Evolutionary conservation across 225 moss, liverwort and hornwort genomes (phyloP), one percentile per base, ranked within the genome.

Genomic region (Ulota crispa): DNA sequence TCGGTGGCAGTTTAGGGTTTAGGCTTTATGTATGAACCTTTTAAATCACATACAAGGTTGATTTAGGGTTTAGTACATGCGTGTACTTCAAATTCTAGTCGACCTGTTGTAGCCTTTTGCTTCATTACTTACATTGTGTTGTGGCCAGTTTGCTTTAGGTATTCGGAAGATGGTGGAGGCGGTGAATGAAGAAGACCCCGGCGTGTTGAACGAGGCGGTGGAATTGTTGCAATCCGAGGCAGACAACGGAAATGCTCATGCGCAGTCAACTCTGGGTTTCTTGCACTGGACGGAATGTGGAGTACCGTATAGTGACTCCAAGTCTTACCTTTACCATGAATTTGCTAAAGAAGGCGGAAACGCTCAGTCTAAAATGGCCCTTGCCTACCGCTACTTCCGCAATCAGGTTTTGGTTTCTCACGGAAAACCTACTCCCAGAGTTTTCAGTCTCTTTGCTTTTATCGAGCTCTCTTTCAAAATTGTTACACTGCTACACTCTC

Each of bases 311-410:
- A 91, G 92, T 70, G 93, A 95, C 76, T 76, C 91, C 2, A 94
- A 83, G 82, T 89, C 95, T 15, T 89, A 87, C 80, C 88, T 97
- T n/a, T 89, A 88, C 68, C 97, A 97, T 80, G 85, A 95, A 30
- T 97, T 97, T 53, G 97, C 93, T 43, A 92, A 92, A 66, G 95
- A 94, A 85, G 95, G 93, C 42, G 97, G 95, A 27, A 95, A 92
- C 76, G 89, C 93, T 67, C 97, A 97, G 76, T 97, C 97, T 4
- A 97, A 97, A 76, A 95, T 97, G 97, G 95, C 94, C 32, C 85
- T 95, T 85, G 97, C 97, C 27, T 97, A 97, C 79, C 93, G 89
- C 82, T 90, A 95, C 88, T 91, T 77, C 59, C 90, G 97, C 61
- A 93, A 95, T 68, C 90, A 97, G 93, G 97, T 81, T 70, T 75